phyloP scores from a whole-genome alignment of 2,329 filamentous ascomycete species.

The Fusarium torreyae region DNA sequence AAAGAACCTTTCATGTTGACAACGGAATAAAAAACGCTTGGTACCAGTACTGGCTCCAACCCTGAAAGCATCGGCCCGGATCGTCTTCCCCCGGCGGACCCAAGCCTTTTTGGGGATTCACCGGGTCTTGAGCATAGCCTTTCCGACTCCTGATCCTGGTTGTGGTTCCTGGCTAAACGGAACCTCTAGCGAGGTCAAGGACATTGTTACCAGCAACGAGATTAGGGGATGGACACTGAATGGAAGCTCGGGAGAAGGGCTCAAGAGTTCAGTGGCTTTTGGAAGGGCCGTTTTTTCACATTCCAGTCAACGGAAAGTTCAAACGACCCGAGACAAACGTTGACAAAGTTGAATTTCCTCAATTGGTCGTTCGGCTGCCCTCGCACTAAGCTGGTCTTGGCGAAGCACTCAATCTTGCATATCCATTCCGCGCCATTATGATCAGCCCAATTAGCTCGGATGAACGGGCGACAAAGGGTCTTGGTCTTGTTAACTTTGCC shows the following conservation, averaged over 20 bases:
- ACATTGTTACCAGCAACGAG: conserved; percentile 18
- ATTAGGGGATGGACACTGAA: conserved; percentile 28
- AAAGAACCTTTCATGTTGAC: conserved; percentile 38
- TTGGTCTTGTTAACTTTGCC: conserved; percentile 6
- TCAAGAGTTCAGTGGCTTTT: conserved; percentile 8
- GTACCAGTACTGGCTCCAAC: conserved; percentile 46
- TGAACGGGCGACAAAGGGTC: conserved; percentile 11
- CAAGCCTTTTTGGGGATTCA: conserved; percentile 33
- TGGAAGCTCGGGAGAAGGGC: conserved; percentile 37
- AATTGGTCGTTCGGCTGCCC: not conserved
- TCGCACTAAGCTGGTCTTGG: conserved; percentile 25
- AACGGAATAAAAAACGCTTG: conserved; percentile 40
- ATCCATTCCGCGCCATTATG: conserved; percentile 33
- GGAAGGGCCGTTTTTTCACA: conserved; percentile 9
- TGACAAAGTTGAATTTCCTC: conserved; percentile 1
- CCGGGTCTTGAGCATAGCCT: conserved; percentile 21
- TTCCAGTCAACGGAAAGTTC: conserved; percentile 18
- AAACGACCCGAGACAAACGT: conserved; percentile 3
- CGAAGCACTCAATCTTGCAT: conserved; percentile 44
- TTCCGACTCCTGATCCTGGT: conserved; percentile 31
- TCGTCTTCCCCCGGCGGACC: conserved; percentile 48
- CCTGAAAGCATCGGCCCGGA: conserved; percentile 49
- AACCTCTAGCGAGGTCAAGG: conserved; percentile 18
- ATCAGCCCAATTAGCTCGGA: conserved; percentile 28
- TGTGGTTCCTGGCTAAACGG: conserved; percentile 42